Base-by-base conservation (phyloP, 352 stramenopile species). In the Saprolegnia parasitica region DNA sequence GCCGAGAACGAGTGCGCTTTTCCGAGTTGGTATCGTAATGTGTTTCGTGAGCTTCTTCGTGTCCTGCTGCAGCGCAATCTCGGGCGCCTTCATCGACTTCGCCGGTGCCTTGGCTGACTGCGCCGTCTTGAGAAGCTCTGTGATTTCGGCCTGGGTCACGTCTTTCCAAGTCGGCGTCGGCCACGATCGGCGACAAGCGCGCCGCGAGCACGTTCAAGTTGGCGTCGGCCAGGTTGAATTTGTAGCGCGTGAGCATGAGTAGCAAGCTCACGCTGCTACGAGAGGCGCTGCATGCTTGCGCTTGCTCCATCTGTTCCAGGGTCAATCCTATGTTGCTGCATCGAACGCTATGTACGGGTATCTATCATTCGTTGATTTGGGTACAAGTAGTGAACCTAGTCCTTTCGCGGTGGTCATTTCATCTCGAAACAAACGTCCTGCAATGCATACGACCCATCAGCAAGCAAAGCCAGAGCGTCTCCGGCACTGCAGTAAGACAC, bases 31-130 rank as follows among this genome's bases (percentile, higher is more conserved):
- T 96, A 96, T 93, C 21, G 86, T 91, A 56, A 96, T 91, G 75
- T 96, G 86, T 58, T 97, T 96, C 73, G 93, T 91, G 55, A 97
- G 83, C 50, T 90, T 90, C 65, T 88, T 90, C 18, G 86, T 94
- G 72, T 95, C 82, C 1, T 89, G 73, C 11, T 78, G 77, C 72
- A 97, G 81, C n/a, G 21, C 35, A 23, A 23, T 56, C 23, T 23
- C 35, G 1, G 63, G 24, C 9, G 83, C 67, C 23, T 72, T 73
- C 8, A 66, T 56, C 18, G 77, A 72, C 46, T 86, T 83, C 18
- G 65, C 87, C 87, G 45, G 82, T 78, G 46, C 54, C 35, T 72
- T 72, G 56, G 77, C 80, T 16, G 68, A 68, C n/a, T n/a, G n/a
- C n/a, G n/a, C n/a, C n/a, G n/a, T n/a, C 1, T 86, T 77, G 21